Base-by-base conservation (phyloP, 768 basidiomycete genomes). In the Sutorius australiensis region DNA sequence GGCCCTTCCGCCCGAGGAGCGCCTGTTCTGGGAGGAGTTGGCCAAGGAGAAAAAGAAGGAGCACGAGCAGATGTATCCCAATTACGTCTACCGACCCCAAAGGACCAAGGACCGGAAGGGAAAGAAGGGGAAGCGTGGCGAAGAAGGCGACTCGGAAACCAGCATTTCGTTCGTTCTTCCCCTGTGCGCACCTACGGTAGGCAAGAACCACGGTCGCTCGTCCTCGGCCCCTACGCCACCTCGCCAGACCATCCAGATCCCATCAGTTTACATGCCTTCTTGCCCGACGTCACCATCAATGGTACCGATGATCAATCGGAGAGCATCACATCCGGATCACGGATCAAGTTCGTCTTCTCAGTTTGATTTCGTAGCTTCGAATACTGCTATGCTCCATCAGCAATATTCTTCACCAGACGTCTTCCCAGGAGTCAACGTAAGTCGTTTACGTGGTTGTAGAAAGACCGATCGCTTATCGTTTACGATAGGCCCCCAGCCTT, bases 1-100 rank as follows among this genome's bases (percentile, higher is more conserved):
- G 72, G 67, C 76, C 27, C 78, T 90, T 48, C 63, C 80, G 12
- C 45, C 78, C 32, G 85, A 84, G 63, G 87, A 90, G 70, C 75
- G 84, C 48, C 71, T 80, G 62, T 78, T 82, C 61, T 90, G 88
- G 88, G 87, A 89, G 72, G 77, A 81, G 50, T 69, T 85, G 58
- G 88, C 88, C 13, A 86, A 85, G 76, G 83, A 84, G 70, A 84
- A 83, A 74, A 87, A 89, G 77, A 81, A 80, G 73, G 86, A 89
- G 73, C 86, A 89, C 69, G 84, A 85, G 73, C 72, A 75, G 65
- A 73, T 82, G 74, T 84, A 88, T 59, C 87, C 88, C 61, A 77
- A 83, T 68, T 89, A 89, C 68, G 86, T 89, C 28, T 89, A 89
- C 64, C 83, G 87, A 9, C 87, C 87, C 0, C 86, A 87, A 69